Evolutionary conservation across 495 filamentous ascomycete species (phyloP), one percentile per base, ranked within the genome.

Genomic region (Rhypophila decipiens): DNA sequence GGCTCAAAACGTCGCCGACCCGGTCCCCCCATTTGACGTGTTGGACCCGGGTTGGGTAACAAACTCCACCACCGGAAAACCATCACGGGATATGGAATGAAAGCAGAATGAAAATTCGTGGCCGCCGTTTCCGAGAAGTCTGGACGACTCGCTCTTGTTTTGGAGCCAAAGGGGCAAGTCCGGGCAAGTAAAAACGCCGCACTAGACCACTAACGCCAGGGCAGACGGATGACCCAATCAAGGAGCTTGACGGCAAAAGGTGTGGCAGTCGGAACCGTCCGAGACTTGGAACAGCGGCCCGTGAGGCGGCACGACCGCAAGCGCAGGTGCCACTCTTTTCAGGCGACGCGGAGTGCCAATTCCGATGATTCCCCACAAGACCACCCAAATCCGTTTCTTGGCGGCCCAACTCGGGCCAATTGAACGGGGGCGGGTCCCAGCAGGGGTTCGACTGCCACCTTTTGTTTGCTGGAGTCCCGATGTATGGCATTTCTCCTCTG

Each of bases 291-390:
- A 65, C 48, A 31, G 61, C 62, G 62, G 62, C 42, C 62, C 62
- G 62, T 17, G 47, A 64, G 53, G 60, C 60, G 60, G 60, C 53
- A 48, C 57, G 47, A n/a, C n/a, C n/a, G n/a, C n/a, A n/a, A n/a
- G n/a, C n/a, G n/a, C 45, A 49, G 55, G 62, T 47, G 52, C 62
- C 59, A 58, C 52, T 59, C 52, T 20, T 44, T 57, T 52, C 60
- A 59, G 60, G 62, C 58, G 60, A 63, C 57, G 60, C 62, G 62
- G 62, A 65, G 60, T 53, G 42, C 55, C 50, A 39, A 44, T 65
- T 63, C 62, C 62, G 62, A 53, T 39, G 37, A 18, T 9, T 23
- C 42, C 53, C 52, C 51, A 52, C 55, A 10, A 18, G n/a, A n/a
- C n/a, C n/a, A n/a, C n/a, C n/a, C n/a, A n/a, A n/a, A n/a, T n/a